These are phyloP conservation scores for Stentor roeselii DNA, from an alignment of 73 alveolate genomes.

Conservation along the genomic window DNA sequence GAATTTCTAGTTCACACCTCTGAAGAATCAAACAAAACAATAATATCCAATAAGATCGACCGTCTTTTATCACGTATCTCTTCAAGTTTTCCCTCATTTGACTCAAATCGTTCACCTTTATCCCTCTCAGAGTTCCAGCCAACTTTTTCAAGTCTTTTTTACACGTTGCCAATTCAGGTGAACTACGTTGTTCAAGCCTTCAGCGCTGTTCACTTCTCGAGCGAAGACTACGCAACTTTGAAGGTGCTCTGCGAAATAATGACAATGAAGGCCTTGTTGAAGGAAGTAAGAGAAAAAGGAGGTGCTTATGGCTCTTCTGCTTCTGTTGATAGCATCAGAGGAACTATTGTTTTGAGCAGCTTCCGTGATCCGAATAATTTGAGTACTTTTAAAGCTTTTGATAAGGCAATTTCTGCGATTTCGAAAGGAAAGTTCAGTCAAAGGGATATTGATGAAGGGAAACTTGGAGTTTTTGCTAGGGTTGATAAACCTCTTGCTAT, in stretches of 20 bases:
- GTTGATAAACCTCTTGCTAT: slow-evolving; percentile 16
- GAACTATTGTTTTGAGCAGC: slow-evolving; percentile 59
- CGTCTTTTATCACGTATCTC: not conserved
- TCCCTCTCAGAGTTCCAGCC: slow-evolving; percentile 27
- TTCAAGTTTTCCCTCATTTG: slow-evolving; percentile 33
- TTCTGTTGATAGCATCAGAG: slow-evolving; percentile 52
- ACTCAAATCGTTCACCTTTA: slow-evolving; percentile 43
- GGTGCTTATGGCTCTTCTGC: slow-evolving; percentile 90
- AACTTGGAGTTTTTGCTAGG: not conserved
- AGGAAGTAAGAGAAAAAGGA: slow-evolving; percentile 84
- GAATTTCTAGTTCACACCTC: slow-evolving; percentile 52
- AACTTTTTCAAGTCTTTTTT: slow-evolving; percentile 42
- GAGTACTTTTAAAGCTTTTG: slow-evolving; percentile 20
- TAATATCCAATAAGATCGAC: not conserved
- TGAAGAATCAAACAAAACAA: slow-evolving; percentile 25
- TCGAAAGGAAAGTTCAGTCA: not conserved
- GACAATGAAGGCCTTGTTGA: slow-evolving; percentile 55
- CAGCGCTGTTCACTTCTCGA: slow-evolving; percentile 47
- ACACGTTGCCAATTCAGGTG: slow-evolving; percentile 70
- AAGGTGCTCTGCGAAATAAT: slow-evolving; percentile 48
- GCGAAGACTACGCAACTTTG: slow-evolving; percentile 46
- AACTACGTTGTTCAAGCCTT: slow-evolving; percentile 65
- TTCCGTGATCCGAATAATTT: slow-evolving; percentile 63
- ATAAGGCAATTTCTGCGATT: not conserved
- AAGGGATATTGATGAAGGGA: slow-evolving; percentile 22